phyloP scores from a whole-genome alignment of 2,329 filamentous ascomycete species.

The Nemania serpens region DNA sequence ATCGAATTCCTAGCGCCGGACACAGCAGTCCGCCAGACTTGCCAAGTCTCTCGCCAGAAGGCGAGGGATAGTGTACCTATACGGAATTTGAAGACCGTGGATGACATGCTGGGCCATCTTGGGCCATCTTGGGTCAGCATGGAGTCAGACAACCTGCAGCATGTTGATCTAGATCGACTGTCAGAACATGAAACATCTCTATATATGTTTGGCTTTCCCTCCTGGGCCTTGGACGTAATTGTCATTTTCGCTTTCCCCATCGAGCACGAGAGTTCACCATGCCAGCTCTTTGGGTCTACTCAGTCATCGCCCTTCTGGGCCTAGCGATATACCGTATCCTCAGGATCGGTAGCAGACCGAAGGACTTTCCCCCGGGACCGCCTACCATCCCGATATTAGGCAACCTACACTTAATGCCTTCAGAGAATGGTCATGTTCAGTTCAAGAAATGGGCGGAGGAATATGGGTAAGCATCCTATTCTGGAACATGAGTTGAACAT shows the following conservation, averaged over 20 bases:
- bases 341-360: slow-evolving; percentile 31
- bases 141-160: slow-evolving; percentile 25
- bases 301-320: slow-evolving; percentile 29
- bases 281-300: slow-evolving; percentile 27
- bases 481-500: background rate
- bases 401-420: slow-evolving; percentile 31
- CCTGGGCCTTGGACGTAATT: background rate
- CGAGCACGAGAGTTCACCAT: slow-evolving; percentile 21
- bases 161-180: slow-evolving; percentile 8
- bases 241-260: slow-evolving; percentile 12
- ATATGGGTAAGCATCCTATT: slow-evolving; percentile 27
- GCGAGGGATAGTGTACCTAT: background rate
- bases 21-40: slow-evolving; percentile 14
- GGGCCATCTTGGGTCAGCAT: slow-evolving; percentile 20
- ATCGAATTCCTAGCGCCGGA: slow-evolving; percentile 15
- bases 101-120: slow-evolving; percentile 12
- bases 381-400: slow-evolving; percentile 31
- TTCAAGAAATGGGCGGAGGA: slow-evolving; percentile 34
- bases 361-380: slow-evolving; percentile 32
- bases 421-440: slow-evolving; percentile 30
- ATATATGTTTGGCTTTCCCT: slow-evolving; percentile 22
- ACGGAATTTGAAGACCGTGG: slow-evolving; percentile 10
- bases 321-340: slow-evolving; percentile 30
- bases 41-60: slow-evolving; percentile 12
- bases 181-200: slow-evolving; percentile 1